Evolutionary conservation across 345 rosid genomes (phyloP).

Genomic region (Kernera saxatilis): DNA sequence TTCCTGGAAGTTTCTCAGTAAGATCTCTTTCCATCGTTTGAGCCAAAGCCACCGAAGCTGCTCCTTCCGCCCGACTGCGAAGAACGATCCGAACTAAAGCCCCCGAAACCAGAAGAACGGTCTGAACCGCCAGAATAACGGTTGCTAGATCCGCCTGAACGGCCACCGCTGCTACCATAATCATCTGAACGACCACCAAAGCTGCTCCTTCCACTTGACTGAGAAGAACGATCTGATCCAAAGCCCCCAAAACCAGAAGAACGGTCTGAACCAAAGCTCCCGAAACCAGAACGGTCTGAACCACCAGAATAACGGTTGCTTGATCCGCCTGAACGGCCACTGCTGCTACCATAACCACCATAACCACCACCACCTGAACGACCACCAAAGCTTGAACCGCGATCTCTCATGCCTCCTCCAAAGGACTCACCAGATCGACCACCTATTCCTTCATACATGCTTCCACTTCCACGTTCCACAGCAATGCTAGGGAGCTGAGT

Average conservation of each 20-base stretch:
- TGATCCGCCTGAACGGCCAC: conserved; percentile 36
- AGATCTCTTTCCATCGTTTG: conserved; percentile 26
- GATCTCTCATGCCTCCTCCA: conserved; percentile 53
- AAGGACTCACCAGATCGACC: conserved; percentile 32
- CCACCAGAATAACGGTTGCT: conserved; percentile 30
- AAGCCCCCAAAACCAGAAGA: conserved; percentile 39
- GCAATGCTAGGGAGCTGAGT: conserved; percentile 67
- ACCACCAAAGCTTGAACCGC: conserved; percentile 37
- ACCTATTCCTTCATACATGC: conserved; percentile 42
- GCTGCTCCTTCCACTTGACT: conserved; percentile 33
- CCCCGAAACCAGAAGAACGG: conserved; percentile 39
- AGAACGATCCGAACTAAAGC: conserved; percentile 35
- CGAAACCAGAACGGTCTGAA: conserved; percentile 20
- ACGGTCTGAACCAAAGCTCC: conserved; percentile 14
- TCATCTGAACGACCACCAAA: conserved; percentile 22
- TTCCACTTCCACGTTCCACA: conserved; percentile 44
- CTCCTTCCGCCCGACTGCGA: conserved; percentile 39
- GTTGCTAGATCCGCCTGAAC: conserved; percentile 25
- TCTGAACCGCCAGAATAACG: conserved; percentile 29
- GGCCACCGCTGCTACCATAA: conserved; percentile 19
- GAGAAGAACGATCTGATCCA: conserved; percentile 38
- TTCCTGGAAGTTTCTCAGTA: neutral
- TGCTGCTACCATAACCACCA: conserved; percentile 35
- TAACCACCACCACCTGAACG: conserved; percentile 35
- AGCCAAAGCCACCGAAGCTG: conserved; percentile 33